Evolutionary conservation across 1,284 basidiomycete genomes (phyloP), one percentile per base, ranked within the genome.

Genomic region (Ceratobasidium papillatum): DNA sequence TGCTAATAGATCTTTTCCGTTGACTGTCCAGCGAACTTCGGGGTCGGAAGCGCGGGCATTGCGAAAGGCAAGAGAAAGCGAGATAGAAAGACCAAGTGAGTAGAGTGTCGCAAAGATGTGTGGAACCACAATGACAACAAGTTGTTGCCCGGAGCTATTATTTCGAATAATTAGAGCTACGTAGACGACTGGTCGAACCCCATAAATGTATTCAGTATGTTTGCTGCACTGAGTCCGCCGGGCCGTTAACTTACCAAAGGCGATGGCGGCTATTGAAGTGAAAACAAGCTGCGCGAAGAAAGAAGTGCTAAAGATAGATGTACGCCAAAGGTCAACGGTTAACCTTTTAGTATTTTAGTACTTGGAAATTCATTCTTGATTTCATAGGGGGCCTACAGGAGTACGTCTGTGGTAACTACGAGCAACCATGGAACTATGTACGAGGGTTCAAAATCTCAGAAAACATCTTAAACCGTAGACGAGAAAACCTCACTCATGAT

Each of bases 251-350:
- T 65, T 51, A 65, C 63, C n/a, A 19, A 65, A 49, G 9, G 27
- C 27, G 17, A 51, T 34, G n/a, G 45, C 41, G 17, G 45, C 22
- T 38, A 51, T 30, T 4, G 47, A 51, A 32, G 63, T 30, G 32
- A 49, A 65, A 9, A 65, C 43, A 14, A 65, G 63, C 34, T 65
- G 63, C 14, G 45, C 63, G 30, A 65, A 51, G 27, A 65, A 65
- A 2, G 63, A 65, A 14, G 63, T 45, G 12, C 41, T 34, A 32
- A 65, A 65, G 12, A 32, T 36, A n/a, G 45, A 49, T 32, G 43
- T 51, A 32, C 47, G 47, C 63, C 47, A 49, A 22, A 65, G 63
- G 30, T 65, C 63, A n/a, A 65, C 22, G 8, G 63, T 65, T 30
- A 65, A 49, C 17, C 63, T 65, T 63, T 1, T 22, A 45, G 12